A percentile compares a stretch with the other conserved stretches of the same genome.
These are phyloP conservation scores for Cnidoscolus chayamansa DNA, from an alignment of 441 rosid genomes.

Conservation along the genomic window DNA sequence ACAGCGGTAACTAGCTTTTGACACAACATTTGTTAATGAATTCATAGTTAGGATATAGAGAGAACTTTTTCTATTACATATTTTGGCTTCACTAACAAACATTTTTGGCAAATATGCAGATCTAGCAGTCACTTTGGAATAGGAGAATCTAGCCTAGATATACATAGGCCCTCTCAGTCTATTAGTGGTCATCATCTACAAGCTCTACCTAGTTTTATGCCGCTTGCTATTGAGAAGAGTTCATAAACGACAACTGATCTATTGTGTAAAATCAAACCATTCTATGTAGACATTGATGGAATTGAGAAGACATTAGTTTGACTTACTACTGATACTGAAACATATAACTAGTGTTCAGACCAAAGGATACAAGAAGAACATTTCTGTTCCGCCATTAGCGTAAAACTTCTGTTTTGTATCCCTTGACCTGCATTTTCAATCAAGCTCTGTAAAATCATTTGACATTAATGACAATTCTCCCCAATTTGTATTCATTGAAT, in stretches of 20 bases:
- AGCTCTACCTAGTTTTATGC: background rate
- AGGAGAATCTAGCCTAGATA: conserved; percentile 3
- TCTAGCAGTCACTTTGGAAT: background rate
- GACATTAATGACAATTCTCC: too few relatives aligned
- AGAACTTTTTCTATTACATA: too few relatives aligned
- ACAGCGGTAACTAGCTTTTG: conserved; percentile 21
- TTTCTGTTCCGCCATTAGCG: too few relatives aligned
- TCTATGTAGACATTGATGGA: background rate
- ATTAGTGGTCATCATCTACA: background rate
- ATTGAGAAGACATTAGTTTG: background rate
- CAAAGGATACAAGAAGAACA: too few relatives aligned
- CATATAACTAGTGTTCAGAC: too few relatives aligned
- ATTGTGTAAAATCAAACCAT: background rate
- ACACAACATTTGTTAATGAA: background rate
- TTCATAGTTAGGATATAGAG: background rate
- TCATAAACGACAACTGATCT: background rate
- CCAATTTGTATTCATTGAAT: too few relatives aligned
- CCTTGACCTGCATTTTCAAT: too few relatives aligned
- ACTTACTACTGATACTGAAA: too few relatives aligned
- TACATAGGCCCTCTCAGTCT: background rate
- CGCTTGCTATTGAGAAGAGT: conserved; percentile 11
- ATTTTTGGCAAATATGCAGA: conserved; percentile 15
- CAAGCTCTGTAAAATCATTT: too few relatives aligned
- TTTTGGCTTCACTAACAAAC: conserved; percentile 1
- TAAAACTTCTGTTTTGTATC: too few relatives aligned